Evolutionary conservation across 169 alveolate genomes (phyloP).

Genomic region (Plasmodium ovale): DNA sequence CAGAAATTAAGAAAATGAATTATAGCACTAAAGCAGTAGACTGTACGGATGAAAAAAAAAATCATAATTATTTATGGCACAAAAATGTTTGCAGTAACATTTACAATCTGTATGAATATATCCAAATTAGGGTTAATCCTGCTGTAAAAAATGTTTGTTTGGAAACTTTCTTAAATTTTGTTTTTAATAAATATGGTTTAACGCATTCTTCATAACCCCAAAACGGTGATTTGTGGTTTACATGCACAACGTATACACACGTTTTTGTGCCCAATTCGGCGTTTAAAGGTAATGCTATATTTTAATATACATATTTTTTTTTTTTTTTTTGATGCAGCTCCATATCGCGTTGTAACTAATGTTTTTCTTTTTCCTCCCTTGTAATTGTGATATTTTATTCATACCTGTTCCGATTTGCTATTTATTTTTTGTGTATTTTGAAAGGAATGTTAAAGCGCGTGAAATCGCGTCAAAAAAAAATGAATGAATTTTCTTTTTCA

Average conservation of each 20-base stretch:
- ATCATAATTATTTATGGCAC: conserved; percentile 61
- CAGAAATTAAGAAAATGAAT: conserved; percentile 13
- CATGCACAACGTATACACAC: neutral
- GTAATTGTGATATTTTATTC: too few relatives aligned
- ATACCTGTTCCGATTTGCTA: too few relatives aligned
- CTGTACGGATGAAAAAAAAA: conserved; percentile 32
- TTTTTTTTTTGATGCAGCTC: too few relatives aligned
- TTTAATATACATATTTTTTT: too few relatives aligned
- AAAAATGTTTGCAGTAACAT: conserved; percentile 70
- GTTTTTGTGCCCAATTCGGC: neutral
- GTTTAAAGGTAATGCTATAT: conserved; percentile 37
- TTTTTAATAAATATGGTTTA: conserved; percentile 71
- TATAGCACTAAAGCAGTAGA: neutral
- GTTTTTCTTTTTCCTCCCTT: too few relatives aligned
- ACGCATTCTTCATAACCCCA: conserved; percentile 10
- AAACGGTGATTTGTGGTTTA: neutral
- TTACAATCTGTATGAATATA: conserved; percentile 70
- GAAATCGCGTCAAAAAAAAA: too few relatives aligned
- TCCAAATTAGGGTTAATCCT: conserved; percentile 67
- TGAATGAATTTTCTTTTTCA: too few relatives aligned
- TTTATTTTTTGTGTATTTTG: too few relatives aligned
- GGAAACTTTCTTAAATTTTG: conserved; percentile 70
- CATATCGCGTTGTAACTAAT: too few relatives aligned
- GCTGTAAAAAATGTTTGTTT: conserved; percentile 62
- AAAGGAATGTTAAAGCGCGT: too few relatives aligned